phyloP scores from a whole-genome alignment of 495 filamentous ascomycete genomes.

The Pyrenopolyporus hunteri region DNA sequence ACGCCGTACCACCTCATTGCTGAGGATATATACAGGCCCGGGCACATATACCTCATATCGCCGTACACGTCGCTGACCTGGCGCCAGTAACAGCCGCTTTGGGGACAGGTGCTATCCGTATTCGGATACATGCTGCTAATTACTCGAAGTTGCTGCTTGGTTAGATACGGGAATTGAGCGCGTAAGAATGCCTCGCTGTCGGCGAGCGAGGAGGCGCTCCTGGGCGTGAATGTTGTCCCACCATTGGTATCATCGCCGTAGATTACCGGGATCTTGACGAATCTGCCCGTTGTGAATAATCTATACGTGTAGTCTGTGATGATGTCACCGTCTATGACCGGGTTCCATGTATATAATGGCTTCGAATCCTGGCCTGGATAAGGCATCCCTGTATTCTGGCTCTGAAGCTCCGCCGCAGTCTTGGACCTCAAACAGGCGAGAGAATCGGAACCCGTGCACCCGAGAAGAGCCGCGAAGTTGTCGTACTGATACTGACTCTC shows the following conservation, averaged over 20 bases:
- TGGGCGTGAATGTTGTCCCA: constrained; percentile 68
- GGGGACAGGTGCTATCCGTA: constrained; percentile 48
- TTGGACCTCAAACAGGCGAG: constrained; percentile 64
- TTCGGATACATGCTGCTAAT: constrained; percentile 68
- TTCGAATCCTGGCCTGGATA: constrained; percentile 56
- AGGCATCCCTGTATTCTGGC: constrained; percentile 56
- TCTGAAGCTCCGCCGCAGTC: constrained; percentile 56
- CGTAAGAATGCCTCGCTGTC: constrained; percentile 63
- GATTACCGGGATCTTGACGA: constrained; percentile 72
- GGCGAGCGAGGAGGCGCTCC: constrained; percentile 49
- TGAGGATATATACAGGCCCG: constrained; percentile 62
- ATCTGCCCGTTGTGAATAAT: constrained; percentile 62
- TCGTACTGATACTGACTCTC: constrained; percentile 72
- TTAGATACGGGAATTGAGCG: constrained; percentile 67
- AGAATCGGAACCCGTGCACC: constrained; percentile 57
- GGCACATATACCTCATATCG: constrained; percentile 77
- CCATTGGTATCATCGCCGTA: constrained; percentile 76
- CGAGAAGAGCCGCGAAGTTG: constrained; percentile 61
- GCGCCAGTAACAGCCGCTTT: constrained; percentile 60
- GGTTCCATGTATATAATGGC: constrained; percentile 66
- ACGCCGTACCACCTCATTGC: constrained; percentile 47
- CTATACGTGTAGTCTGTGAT: constrained; percentile 64
- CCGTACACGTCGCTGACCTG: constrained; percentile 69
- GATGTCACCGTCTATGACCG: constrained; percentile 64
- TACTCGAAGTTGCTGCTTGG: constrained; percentile 53